These are phyloP conservation scores for Wallacemonas rigidus DNA, from an alignment of 208 protist genomes.

Conservation along the genomic window DNA sequence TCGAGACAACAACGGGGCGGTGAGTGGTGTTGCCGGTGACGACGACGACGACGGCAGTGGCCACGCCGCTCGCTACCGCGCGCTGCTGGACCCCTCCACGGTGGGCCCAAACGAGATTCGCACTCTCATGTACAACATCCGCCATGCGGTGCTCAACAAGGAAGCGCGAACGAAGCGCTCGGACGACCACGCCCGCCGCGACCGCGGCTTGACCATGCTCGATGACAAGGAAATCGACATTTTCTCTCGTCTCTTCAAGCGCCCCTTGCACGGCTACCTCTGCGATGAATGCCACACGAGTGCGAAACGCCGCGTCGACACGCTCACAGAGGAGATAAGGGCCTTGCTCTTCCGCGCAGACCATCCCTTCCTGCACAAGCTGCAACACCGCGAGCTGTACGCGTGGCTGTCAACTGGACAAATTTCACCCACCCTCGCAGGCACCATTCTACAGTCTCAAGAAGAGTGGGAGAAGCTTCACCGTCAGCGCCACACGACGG, in stretches of 20 bases:
- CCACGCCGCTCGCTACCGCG: slow-evolving; percentile 14
- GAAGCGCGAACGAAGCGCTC: slow-evolving; percentile 47
- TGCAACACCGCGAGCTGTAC: slow-evolving; percentile 16
- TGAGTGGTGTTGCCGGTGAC: not conserved
- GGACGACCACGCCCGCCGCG: slow-evolving; percentile 47
- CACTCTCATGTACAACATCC: slow-evolving; percentile 70
- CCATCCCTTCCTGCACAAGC: slow-evolving; percentile 57
- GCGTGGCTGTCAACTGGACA: slow-evolving; percentile 16
- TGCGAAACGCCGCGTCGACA: slow-evolving; percentile 63
- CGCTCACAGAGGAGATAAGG: slow-evolving; percentile 67
- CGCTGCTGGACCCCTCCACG: slow-evolving; percentile 42
- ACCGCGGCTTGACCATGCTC: slow-evolving; percentile 80
- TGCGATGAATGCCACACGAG: slow-evolving; percentile 75
- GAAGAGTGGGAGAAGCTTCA: slow-evolving; percentile 16
- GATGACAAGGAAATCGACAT: slow-evolving; percentile 84
- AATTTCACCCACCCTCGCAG: slow-evolving; percentile 8
- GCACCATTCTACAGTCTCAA: slow-evolving; percentile 9
- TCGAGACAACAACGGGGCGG: not conserved
- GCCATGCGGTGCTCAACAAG: slow-evolving; percentile 59
- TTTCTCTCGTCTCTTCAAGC: slow-evolving; percentile 80
- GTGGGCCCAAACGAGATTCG: slow-evolving; percentile 49
- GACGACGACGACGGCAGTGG: slow-evolving; percentile 11
- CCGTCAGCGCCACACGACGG: not conserved
- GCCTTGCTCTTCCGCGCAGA: slow-evolving; percentile 63
- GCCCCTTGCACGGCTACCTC: slow-evolving; percentile 77